Conservation (phyloP, 1,139 yeast genomes). For the Taphrina confusa region DNA sequence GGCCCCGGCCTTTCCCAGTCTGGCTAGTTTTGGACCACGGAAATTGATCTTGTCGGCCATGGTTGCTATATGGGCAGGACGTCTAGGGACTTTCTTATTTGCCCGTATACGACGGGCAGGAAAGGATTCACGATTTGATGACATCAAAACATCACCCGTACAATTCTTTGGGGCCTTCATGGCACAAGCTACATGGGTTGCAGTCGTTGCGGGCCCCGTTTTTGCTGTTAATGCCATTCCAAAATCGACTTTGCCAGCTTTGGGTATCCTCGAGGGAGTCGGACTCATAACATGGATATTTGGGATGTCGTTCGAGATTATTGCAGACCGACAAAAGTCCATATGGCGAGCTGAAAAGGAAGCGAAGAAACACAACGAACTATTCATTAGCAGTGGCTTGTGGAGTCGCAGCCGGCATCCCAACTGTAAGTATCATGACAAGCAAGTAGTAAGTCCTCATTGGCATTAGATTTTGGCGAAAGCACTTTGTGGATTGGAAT, state of each 20-base stretch:
- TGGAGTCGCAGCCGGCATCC: constrained; percentile 31
- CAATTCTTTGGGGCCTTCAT: constrained; percentile 32
- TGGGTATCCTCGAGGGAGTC: constrained; percentile 22
- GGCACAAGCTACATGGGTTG: constrained; percentile 35
- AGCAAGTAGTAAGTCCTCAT: background rate
- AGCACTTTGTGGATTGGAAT: constrained; percentile 31
- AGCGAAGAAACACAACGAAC: constrained; percentile 26
- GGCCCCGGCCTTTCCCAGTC: constrained; percentile 10
- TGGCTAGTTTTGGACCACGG: constrained; percentile 11
- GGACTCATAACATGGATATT: constrained; percentile 27
- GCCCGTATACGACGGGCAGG: constrained; percentile 26
- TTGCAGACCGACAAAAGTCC: constrained; percentile 30
- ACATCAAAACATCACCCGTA: constrained; percentile 24
- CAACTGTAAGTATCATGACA: constrained; percentile 1
- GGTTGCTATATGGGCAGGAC: constrained; percentile 31
- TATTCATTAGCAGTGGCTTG: constrained; percentile 22
- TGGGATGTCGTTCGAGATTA: constrained; percentile 31
- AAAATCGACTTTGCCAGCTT: constrained; percentile 10
- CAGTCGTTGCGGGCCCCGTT: constrained; percentile 32
- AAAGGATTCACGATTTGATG: constrained; percentile 33
- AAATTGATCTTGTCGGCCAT: constrained; percentile 25
- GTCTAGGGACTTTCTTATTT: constrained; percentile 28
- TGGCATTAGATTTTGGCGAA: constrained; percentile 28
- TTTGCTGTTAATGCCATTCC: constrained; percentile 32
- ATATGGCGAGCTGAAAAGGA: constrained; percentile 29